Base-by-base conservation (phyloP, 2,329 filamentous ascomycete species). In the Xylaria sp. region DNA sequence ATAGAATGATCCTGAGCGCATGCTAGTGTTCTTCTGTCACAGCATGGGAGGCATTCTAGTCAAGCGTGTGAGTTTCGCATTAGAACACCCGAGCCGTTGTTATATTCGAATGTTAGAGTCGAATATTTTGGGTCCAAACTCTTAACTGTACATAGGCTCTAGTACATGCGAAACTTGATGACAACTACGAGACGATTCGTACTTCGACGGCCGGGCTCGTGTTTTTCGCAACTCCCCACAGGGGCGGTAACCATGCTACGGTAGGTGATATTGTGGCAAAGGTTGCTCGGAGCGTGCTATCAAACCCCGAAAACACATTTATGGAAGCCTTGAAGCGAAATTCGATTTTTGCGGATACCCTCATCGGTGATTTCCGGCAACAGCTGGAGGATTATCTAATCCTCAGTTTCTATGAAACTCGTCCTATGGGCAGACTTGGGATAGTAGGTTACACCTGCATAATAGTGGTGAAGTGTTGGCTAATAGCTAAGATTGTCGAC, bases 291-390 rank as follows among this genome's bases (percentile, higher is more conserved):
- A 17, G 42, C 42, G 17, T 47, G 5, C 42, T 47, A n/a, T 17
- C n/a, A 8, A 19, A 4, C n/a, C 42, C 42, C 5, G 8, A 9
- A 19, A 47, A 47, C 17, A 47, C 42, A 19, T 47, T 47, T 17
- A 47, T 47, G 42, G 42, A 47, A 19, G 42, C 42, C 42, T 47
- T 47, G 42, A 47, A 47, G 42, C 42, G 42, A 19, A 47, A 47
- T 19, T 47, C 42, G 42, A 47, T 47, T 47, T 47, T 47, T 19
- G 42, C 42, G 4, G 42, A 47, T 8, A 47, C 42, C 42, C n/a
- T 47, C 17, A 19, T 19, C n/a, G 42, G n/a, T 8, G 42, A 47
- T 47, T 47, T 47, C 42, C 42, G 42, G 5, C 42, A 47, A 9
- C 42, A 47, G 3, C 42, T 19, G 2, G 42, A 47, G n/a, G 42